Evolutionary conservation across 257 asterid species (phyloP), one percentile per base, ranked within the genome.

Genomic region (Datura wrightii): DNA sequence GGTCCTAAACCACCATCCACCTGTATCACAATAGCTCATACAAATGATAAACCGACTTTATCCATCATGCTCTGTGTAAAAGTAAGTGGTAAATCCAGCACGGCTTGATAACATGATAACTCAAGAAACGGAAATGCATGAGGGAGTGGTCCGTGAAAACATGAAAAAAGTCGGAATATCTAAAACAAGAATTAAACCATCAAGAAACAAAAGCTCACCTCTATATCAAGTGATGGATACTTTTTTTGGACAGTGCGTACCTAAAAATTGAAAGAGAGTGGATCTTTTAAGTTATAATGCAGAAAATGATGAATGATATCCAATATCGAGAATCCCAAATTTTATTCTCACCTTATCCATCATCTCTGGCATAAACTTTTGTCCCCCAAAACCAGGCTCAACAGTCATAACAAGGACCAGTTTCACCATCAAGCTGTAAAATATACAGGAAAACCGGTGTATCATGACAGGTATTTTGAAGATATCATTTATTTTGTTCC

Each of bases 311-410:
- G 8, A 34, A 31, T 34, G 16, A 36, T 9, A 36, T 14, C 16
- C 14, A 52, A 56, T 53, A 39, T 42, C 2, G 69, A 46, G 1
- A 34, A 65, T n/a, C 24, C 8, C 80, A 24, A 24, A 24, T 24
- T 24, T 24, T 36, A 37, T 42, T 60, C 41, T 79, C 84, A 94
- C 99, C 98, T 96, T 96, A 84, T 96, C 98, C 98, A 94, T 92
- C 88, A 83, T 94, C 87, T 94, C 97, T 10, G 98, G 98, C 96
- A 94, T 96, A 84, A 96, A 96, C 83, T 94, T 93, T 82, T 96
- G 99, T 87, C 99, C 98, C 8, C 99, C 98, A 90, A 96, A 94
- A 86, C 98, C 98, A 85, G 99, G 98, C 89, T 93, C 94, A 78
- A 94, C 99, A 18, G 99, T 96, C 99, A 96, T 96, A 58, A 96